Percentiles rank a stretch among this genome's conserved stretches.
Evolutionary conservation across 192 early-diverging fungal species (phyloP).

Genomic region (Backusella parvicylindrica): DNA sequence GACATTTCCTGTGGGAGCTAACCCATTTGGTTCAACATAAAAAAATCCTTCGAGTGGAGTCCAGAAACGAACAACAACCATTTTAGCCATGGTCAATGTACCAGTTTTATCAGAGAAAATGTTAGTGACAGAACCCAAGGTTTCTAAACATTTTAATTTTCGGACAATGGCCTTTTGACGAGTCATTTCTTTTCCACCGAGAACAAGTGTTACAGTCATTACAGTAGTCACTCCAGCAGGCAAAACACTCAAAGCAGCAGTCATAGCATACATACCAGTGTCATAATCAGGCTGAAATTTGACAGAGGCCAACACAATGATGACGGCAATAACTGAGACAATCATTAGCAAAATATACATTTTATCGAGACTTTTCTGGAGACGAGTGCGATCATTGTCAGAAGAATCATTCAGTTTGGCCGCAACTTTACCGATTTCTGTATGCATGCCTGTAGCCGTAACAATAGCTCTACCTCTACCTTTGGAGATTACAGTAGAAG

Average conservation of each 20-base stretch:
- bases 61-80: conserved; percentile 87
- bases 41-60: conserved; percentile 71
- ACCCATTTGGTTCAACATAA: conserved; percentile 55
- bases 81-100: conserved; percentile 91
- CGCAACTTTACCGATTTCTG: conserved; percentile 91
- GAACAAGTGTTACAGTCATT: conserved; percentile 87
- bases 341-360: conserved; percentile 76
- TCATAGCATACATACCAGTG: conserved; percentile 72
- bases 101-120: conserved; percentile 97
- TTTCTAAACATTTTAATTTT: conserved; percentile 86
- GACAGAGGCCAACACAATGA: conserved; percentile 82
- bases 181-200: conserved; percentile 87
- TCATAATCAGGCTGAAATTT: conserved; percentile 60
- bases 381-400: conserved; percentile 50
- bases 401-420: conserved; percentile 64
- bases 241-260: conserved; percentile 84
- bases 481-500: conserved; percentile 84
- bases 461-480: conserved; percentile 90
- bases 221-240: conserved; percentile 93
- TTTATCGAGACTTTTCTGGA: conserved; percentile 65
- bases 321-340: conserved; percentile 62
- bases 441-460: conserved; percentile 76
- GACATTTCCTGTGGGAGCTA: conserved; percentile 54
- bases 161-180: conserved; percentile 85
- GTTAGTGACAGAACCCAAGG: conserved; percentile 87